Percentiles rank a stretch among this genome's conserved stretches.
These are phyloP conservation scores for Colletotrichum cereale DNA, from an alignment of 2,329 filamentous ascomycete genomes.

Conservation along the genomic window DNA sequence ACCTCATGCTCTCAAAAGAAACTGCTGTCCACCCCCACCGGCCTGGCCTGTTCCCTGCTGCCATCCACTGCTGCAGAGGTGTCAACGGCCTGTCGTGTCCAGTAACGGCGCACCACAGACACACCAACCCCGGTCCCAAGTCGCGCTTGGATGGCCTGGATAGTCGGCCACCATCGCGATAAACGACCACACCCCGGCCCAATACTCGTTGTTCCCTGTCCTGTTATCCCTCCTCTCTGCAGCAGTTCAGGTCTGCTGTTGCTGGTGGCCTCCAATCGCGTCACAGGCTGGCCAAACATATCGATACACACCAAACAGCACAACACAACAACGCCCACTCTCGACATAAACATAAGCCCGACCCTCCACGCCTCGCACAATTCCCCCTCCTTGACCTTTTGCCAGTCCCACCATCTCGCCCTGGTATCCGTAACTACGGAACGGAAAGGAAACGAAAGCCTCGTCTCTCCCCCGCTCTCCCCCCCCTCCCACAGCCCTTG, in stretches of 20 bases:
- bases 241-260: background rate
- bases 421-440: no score
- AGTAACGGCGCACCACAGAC: conserved; percentile 23
- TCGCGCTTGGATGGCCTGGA: background rate
- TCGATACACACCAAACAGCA: background rate
- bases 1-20: conserved; percentile 38
- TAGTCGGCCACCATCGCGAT: conserved; percentile 5
- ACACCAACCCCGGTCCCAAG: conserved; percentile 15
- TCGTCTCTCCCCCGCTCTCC: conserved; percentile 21
- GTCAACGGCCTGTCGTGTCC: conserved; percentile 21
- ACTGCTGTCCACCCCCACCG: conserved; percentile 22
- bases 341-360: conserved; percentile 27
- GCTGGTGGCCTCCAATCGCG: conserved; percentile 22
- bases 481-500: conserved; percentile 9
- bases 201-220: background rate
- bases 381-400: background rate
- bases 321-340: conserved; percentile 5
- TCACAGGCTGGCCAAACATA: conserved; percentile 21
- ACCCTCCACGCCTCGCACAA: conserved; percentile 17
- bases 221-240: conserved; percentile 2
- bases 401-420: conserved; percentile 9
- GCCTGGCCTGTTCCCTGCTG: conserved; percentile 24
- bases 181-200: conserved; percentile 5
- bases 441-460: conserved; percentile 22
- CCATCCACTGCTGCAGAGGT: conserved; percentile 4